phyloP scores from a whole-genome alignment of 2,329 filamentous ascomycete genomes.

The Aspergillus japonicus region DNA sequence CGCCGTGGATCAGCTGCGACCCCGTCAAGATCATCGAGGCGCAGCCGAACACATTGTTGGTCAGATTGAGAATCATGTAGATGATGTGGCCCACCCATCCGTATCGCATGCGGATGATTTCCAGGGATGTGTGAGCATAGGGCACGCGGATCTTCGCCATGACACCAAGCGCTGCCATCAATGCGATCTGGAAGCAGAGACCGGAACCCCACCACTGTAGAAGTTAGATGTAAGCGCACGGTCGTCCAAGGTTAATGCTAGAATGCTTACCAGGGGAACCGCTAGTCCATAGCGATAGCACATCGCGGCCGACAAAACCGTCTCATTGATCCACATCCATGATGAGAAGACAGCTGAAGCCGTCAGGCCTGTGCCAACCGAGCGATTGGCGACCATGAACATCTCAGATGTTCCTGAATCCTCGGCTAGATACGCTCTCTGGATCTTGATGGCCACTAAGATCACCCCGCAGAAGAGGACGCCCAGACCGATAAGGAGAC shows the following conservation, averaged over 20 bases:
- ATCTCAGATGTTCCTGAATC: slow-evolving; percentile 43
- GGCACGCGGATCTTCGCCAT: slow-evolving; percentile 52
- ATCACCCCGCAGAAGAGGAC: slow-evolving; percentile 51
- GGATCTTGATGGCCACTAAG: slow-evolving; percentile 47
- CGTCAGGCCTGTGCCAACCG: slow-evolving; percentile 38
- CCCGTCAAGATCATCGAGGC: slow-evolving; percentile 49
- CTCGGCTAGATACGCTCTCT: slow-evolving; percentile 35
- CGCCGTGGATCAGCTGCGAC: slow-evolving; percentile 47
- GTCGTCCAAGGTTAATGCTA: not conserved
- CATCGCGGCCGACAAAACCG: slow-evolving; percentile 34
- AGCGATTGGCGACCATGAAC: slow-evolving; percentile 43
- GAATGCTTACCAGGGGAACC: slow-evolving; percentile 30
- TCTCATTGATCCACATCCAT: slow-evolving; percentile 44
- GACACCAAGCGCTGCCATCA: slow-evolving; percentile 52
- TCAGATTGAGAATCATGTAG: slow-evolving; percentile 44
- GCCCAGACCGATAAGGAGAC: slow-evolving; percentile 50
- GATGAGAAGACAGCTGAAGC: slow-evolving; percentile 41
- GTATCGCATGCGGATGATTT: slow-evolving; percentile 52
- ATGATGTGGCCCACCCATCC: slow-evolving; percentile 43
- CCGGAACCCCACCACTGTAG: slow-evolving; percentile 39
- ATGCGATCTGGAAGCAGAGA: slow-evolving; percentile 50
- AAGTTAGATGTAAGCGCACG: not conserved
- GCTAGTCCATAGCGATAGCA: slow-evolving; percentile 38
- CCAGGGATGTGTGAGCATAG: slow-evolving; percentile 52
- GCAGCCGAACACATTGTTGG: slow-evolving; percentile 48